Percentiles rank a stretch among this genome's conserved stretches.
Conservation (phyloP, 176 grass and related monocot species). For the Oropetium thomaeum region DNA sequence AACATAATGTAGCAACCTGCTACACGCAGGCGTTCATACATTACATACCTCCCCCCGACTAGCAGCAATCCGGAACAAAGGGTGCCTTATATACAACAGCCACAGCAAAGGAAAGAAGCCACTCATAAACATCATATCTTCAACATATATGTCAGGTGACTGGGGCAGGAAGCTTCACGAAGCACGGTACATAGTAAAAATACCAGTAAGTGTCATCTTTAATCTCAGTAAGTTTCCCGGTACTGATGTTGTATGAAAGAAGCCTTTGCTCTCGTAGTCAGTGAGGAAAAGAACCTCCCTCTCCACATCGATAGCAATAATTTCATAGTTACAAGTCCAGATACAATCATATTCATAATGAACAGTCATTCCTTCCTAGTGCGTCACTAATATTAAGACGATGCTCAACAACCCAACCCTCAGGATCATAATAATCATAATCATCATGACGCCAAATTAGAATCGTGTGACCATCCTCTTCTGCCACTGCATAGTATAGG, state of each 20-base stretch:
- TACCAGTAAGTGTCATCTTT: neutral
- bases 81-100: neutral
- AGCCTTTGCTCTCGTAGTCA: constrained; percentile 9
- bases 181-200: constrained; percentile 32
- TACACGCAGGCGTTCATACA: too few relatives aligned
- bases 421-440: neutral
- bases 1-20: too few relatives aligned
- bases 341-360: neutral
- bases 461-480: constrained; percentile 1
- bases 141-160: neutral
- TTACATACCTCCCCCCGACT: too few relatives aligned
- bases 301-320: constrained; percentile 23
- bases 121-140: neutral
- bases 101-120: neutral
- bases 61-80: too few relatives aligned
- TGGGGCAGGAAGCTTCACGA: constrained; percentile 6
- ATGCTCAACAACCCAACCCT: constrained; percentile 10
- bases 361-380: constrained; percentile 17
- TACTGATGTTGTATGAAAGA: constrained; percentile 17
- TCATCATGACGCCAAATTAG: constrained; percentile 11
- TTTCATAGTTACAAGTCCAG: constrained; percentile 17
- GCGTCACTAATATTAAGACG: constrained; percentile 17
- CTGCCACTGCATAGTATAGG: constrained; percentile 25
- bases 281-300: neutral
- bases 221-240: constrained; percentile 28